Base-by-base conservation (phyloP, 1,284 basidiomycete genomes). In the Marasmius tenuissimus region DNA sequence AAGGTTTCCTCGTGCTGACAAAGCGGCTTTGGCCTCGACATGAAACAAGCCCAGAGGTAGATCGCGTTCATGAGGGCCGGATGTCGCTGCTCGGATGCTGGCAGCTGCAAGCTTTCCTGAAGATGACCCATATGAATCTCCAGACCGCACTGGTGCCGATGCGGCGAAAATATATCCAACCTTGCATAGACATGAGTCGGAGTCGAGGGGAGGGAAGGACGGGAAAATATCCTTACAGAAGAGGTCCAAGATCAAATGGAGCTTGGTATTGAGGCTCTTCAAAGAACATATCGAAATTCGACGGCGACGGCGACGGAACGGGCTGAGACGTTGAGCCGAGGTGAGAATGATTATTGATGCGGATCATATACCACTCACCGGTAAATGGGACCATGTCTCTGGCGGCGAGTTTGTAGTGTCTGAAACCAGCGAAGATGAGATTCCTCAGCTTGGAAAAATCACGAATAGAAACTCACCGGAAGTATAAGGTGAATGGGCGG, bases 31-130 rank as follows among this genome's bases (percentile, higher is more conserved):
- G 88, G 85, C 27, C 89, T 81, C 16, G 89, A 91, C 50, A 92
- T 81, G 70, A 88, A 90, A 71, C 89, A 91, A 1, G 89, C 88
- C 87, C 90, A 91, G 4, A 92, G 81, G 71, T 86, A 92, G 68
- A 92, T 88, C 61, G 89, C 81, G 69, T 92, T 90, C 81, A 91
- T 85, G 11, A 93, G 79, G 51, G 82, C 85, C 8, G 90, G 86
- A 68, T 92, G 91, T 33, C 83, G 84, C 60, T 87, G 87, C 64
- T 90, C 85, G 54, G 78, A 68, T 2, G 72, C 59, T 14, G 85
- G 81, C 3, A 80, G 75, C 56, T 72, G 76, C 56, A 89, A 76
- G 40, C 83, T 86, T 52, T 86, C 85, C 37, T 85, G 78, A 38
- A 92, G 77, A 52, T 81, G 82, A 35, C 83, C 85, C 70, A 87